A percentile compares a stretch with the other conserved stretches of the same genome.
These are phyloP conservation scores for Trichoderma parareesei DNA, from an alignment of 495 filamentous ascomycete genomes.

Conservation along the genomic window DNA sequence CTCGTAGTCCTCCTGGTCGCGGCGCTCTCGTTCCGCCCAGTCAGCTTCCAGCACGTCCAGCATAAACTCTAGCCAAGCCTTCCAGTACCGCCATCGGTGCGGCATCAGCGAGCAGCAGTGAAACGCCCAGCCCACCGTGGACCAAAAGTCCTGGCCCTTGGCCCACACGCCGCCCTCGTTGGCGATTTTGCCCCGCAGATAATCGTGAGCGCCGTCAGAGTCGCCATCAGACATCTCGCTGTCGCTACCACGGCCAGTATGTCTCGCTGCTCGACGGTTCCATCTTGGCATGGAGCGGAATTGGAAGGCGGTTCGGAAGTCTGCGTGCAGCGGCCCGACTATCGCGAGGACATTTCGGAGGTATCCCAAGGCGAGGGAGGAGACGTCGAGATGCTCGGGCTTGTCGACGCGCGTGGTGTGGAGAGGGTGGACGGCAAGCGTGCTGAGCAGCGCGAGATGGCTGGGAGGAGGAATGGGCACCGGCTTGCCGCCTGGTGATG, in stretches of 20 bases:
- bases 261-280: conserved; percentile 7
- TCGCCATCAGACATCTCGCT: conserved; percentile 23
- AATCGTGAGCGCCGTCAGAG: conserved; percentile 31
- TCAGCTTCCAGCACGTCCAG: conserved; percentile 70
- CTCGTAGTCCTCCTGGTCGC: conserved; percentile 19
- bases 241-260: conserved; percentile 8
- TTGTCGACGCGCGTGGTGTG: conserved; percentile 45
- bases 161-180: conserved; percentile 61
- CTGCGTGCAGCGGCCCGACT: conserved; percentile 35
- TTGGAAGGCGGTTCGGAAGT: conserved; percentile 28
- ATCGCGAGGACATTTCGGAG: conserved; percentile 31
- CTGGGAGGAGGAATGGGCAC: conserved; percentile 38
- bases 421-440: conserved; percentile 60
- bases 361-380: conserved; percentile 31
- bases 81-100: conserved; percentile 77
- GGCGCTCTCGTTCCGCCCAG: conserved; percentile 48
- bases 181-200: conserved; percentile 46
- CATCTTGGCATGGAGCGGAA: conserved; percentile 15
- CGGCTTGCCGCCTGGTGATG: conserved; percentile 28
- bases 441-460: conserved; percentile 61
- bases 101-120: conserved; percentile 70
- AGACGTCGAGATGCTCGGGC: conserved; percentile 26
- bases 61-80: conserved; percentile 71
- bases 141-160: conserved; percentile 79
- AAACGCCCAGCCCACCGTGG: conserved; percentile 84